Percentiles rank a stretch among this genome's conserved stretches.
Evolutionary conservation across 331 rosid genomes (phyloP).

Genomic region (Acacia concinna): DNA sequence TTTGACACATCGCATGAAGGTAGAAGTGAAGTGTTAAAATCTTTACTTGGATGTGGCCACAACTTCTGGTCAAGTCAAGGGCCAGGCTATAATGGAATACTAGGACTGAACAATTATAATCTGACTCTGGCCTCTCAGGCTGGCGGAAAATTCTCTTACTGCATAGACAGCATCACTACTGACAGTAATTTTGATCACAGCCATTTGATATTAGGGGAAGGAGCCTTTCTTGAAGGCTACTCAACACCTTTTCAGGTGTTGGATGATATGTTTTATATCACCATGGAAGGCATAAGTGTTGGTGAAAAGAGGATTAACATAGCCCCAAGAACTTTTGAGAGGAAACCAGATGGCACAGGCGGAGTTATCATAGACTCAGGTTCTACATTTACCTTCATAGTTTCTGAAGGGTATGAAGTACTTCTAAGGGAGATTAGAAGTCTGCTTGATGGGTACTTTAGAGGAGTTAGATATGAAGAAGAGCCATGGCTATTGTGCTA

Average conservation of each 20-base stretch:
- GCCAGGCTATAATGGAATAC: slow-evolving; percentile 37
- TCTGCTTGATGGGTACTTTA: not conserved
- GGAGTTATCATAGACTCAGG: slow-evolving; percentile 42
- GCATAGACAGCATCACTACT: slow-evolving; percentile 38
- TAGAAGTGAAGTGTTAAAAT: not conserved
- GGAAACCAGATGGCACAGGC: slow-evolving; percentile 31
- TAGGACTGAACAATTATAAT: slow-evolving; percentile 27
- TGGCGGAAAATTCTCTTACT: slow-evolving; percentile 37
- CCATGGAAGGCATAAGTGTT: slow-evolving; percentile 39
- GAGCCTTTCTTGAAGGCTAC: slow-evolving; percentile 43
- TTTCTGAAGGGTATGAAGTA: slow-evolving; percentile 21
- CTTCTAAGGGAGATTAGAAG: slow-evolving; percentile 29
- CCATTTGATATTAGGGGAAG: slow-evolving; percentile 42
- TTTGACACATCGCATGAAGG: slow-evolving; percentile 44
- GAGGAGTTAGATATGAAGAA: not conserved
- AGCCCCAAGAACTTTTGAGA: slow-evolving; percentile 25
- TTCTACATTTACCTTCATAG: slow-evolving; percentile 24
- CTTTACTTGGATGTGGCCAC: slow-evolving; percentile 38
- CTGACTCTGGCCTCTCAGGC: slow-evolving; percentile 26
- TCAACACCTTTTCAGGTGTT: slow-evolving; percentile 23
- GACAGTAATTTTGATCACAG: slow-evolving; percentile 27
- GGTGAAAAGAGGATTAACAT: slow-evolving; percentile 37
- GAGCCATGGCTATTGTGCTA: slow-evolving; percentile 37
- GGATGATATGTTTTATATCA: slow-evolving; percentile 20
- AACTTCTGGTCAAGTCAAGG: not conserved